A percentile compares a stretch with the other conserved stretches of the same genome.
phyloP scores from a whole-genome alignment of 768 basidiomycete genomes.

The Cystofilobasidium macerans region DNA sequence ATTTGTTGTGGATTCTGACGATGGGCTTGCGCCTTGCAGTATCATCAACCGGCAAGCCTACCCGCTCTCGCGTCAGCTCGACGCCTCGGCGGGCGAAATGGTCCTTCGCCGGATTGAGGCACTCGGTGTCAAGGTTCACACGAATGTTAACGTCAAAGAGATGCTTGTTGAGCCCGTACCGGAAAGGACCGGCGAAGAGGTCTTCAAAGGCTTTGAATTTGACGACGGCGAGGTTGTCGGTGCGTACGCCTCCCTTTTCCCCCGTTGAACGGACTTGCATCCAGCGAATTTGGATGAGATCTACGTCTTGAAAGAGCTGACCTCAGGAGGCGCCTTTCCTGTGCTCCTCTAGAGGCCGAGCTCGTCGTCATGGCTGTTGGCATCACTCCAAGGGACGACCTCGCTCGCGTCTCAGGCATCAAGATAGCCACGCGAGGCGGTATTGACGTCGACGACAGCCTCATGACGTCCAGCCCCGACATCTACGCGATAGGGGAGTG shows the following conservation, averaged over 20 bases:
- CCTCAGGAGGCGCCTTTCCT: background rate
- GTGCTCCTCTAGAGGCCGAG: constrained; percentile 38
- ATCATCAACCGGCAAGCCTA: constrained; percentile 49
- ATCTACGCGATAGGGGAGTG: constrained; percentile 70
- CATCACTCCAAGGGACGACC: constrained; percentile 58
- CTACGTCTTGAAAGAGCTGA: background rate
- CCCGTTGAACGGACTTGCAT: no score
- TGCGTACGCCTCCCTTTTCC: no score
- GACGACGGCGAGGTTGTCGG: constrained; percentile 43
- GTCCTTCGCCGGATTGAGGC: constrained; percentile 51
- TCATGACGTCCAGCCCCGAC: constrained; percentile 50
- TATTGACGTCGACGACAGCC: constrained; percentile 49
- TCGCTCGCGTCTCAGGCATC: constrained; percentile 50
- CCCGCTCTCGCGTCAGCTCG: constrained; percentile 53
- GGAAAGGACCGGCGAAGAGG: constrained; percentile 33
- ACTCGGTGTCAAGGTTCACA: constrained; percentile 51
- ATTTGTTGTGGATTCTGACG: background rate
- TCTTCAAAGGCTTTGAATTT: constrained; percentile 48
- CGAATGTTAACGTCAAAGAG: constrained; percentile 40
- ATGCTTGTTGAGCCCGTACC: constrained; percentile 40
- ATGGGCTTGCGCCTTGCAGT: background rate
- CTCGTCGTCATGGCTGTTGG: constrained; percentile 60
- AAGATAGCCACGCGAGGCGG: constrained; percentile 47
- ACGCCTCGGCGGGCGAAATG: constrained; percentile 51
- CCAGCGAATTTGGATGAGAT: no score